Base-by-base conservation (phyloP, 768 basidiomycete species). In the Suillus americanus region DNA sequence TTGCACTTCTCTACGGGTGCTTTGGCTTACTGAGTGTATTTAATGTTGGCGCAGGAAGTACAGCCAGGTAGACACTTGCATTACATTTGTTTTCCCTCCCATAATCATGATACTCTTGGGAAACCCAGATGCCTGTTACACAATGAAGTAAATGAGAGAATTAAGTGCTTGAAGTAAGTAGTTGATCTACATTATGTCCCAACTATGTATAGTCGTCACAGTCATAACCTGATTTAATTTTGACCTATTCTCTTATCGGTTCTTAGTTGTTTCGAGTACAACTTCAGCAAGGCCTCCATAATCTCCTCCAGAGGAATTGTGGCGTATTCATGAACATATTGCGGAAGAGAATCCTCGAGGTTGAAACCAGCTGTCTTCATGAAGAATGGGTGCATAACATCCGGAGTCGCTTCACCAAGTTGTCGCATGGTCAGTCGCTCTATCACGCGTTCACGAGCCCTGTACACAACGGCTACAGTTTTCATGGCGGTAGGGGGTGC, bases 11-110 rank as follows among this genome's bases (percentile, higher is more conserved):
- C 28, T 99, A 97, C 71, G 94, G 94, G 23, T 97, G 94, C 76
- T 97, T 97, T 73, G 95, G 94, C 16, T 78, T 98, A 45, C 84
- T 98, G 64, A 97, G 93, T 75, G 91, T 97, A 64, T 97, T 97
- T 79, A 91, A 88, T 70, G 86, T 81, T 28, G 83, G 80, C 25
- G 76, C 75, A 43, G 65, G 75, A 66, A 66, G 76, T 40, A 56
- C 72, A 53, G 67, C 72, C 66, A 79, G 74, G 72, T 79, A 78
- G 68, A 38, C 33, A 41, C 37, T 41, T 61, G 54, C 56, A 40
- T 60, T 12, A 61, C 25, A 30, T 57, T n/a, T 62, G 28, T 40
- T 60, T 4, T 50, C 12, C 60, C 60, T 50, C 62, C 61, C 63
- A 67, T 53, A 33, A 53, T 18, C 23, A n/a, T 53, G 23, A 64